Evolutionary conservation across 2,329 filamentous ascomycete species (phyloP).

Genomic region (Claviceps pazoutovae): DNA sequence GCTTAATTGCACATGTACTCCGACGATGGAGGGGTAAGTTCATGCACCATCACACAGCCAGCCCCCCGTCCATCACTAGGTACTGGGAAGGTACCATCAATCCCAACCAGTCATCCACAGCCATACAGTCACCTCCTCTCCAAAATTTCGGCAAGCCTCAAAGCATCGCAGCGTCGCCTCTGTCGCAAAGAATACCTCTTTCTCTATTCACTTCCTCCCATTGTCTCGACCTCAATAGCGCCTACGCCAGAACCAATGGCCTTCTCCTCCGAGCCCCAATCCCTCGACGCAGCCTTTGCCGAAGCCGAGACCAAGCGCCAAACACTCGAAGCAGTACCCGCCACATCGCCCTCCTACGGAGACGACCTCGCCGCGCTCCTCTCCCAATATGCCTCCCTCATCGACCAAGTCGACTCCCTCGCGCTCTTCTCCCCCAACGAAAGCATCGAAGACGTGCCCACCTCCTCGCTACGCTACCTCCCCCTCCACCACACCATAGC

Average conservation of each 20-base stretch:
- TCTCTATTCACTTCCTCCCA: too few relatives aligned
- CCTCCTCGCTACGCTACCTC: constrained; percentile 75
- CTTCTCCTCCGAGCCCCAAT: constrained; percentile 30
- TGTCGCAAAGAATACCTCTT: too few relatives aligned
- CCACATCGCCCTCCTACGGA: constrained; percentile 51
- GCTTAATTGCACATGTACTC: too few relatives aligned
- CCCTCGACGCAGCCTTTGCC: constrained; percentile 35
- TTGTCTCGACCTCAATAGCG: too few relatives aligned
- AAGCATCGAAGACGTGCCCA: constrained; percentile 70
- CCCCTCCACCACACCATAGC: constrained; percentile 65
- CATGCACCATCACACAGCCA: too few relatives aligned
- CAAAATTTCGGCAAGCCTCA: too few relatives aligned
- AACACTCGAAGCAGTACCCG: constrained; percentile 47
- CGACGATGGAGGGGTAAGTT: too few relatives aligned
- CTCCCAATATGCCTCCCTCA: constrained; percentile 57
- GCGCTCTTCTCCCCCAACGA: constrained; percentile 89
- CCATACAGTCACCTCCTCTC: too few relatives aligned
- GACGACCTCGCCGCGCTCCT: constrained; percentile 55
- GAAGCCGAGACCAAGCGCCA: constrained; percentile 37
- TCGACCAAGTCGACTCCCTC: constrained; percentile 52
- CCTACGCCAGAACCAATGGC: constrained; percentile 8
- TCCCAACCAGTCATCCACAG: too few relatives aligned
- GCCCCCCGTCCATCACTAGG: too few relatives aligned
- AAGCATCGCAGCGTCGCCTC: too few relatives aligned
- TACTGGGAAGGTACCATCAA: too few relatives aligned